phyloP scores from a whole-genome alignment of 2,329 filamentous ascomycete genomes.

The Cordyceps sp. region DNA sequence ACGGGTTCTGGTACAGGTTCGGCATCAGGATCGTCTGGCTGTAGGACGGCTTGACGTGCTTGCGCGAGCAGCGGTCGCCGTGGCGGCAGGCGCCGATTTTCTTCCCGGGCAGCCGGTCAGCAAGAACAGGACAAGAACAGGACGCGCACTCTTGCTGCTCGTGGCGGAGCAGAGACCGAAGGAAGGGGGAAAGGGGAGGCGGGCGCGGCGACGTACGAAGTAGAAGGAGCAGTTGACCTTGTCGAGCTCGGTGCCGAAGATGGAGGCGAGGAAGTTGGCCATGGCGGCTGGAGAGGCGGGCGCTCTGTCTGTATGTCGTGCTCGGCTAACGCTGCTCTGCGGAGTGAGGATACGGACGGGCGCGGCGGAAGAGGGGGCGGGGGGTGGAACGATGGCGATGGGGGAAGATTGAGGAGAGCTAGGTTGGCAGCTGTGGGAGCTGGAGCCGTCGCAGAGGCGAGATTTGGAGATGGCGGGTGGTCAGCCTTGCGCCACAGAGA shows the following conservation, averaged over 20 bases:
- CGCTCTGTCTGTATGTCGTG: too few relatives aligned
- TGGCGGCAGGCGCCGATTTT: slow-evolving; percentile 98
- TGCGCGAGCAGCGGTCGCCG: slow-evolving; percentile 93
- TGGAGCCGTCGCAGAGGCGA: too few relatives aligned
- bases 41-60: slow-evolving; percentile 98
- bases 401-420: background rate
- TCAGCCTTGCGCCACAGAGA: slow-evolving; percentile 1
- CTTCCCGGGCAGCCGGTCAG: slow-evolving; percentile 12
- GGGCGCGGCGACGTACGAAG: slow-evolving; percentile 21
- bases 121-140: background rate
- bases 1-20: slow-evolving; percentile 97
- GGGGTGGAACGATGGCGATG: slow-evolving; percentile 1
- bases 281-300: too few relatives aligned
- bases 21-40: slow-evolving; percentile 94
- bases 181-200: background rate
- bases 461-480: background rate
- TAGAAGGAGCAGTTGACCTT: slow-evolving; percentile 99
- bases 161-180: too few relatives aligned
- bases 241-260: slow-evolving; percentile 99
- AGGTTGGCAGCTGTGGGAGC: too few relatives aligned
- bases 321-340: too few relatives aligned
- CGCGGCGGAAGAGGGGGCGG: too few relatives aligned
- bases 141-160: too few relatives aligned
- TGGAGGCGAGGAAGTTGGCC: slow-evolving; percentile 97
- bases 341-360: too few relatives aligned